Conservation (phyloP, 2,329 filamentous ascomycete genomes). For the Aspergillus fischeri region DNA sequence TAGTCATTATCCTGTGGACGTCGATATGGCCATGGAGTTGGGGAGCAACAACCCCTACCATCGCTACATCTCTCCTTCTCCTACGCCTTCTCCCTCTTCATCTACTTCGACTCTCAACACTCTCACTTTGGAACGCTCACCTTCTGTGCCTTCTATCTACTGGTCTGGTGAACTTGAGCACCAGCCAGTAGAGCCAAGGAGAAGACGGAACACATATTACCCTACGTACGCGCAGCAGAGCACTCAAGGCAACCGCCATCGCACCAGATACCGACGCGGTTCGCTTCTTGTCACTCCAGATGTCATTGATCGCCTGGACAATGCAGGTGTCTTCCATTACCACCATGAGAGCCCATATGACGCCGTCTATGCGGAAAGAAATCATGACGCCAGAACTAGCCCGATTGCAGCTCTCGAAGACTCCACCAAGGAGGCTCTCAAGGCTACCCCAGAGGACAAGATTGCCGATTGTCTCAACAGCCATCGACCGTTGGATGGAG, state of each 20-base stretch:
- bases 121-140: slow-evolving; percentile 14
- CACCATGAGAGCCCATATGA: slow-evolving; percentile 93
- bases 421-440: slow-evolving; percentile 71
- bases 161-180: slow-evolving; percentile 24
- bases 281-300: slow-evolving; percentile 58
- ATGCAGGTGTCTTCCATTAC: slow-evolving; percentile 60
- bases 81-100: slow-evolving; percentile 6
- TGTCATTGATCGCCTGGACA: slow-evolving; percentile 75
- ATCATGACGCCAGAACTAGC: slow-evolving; percentile 58
- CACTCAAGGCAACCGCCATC: slow-evolving; percentile 14
- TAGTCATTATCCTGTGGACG: slow-evolving; percentile 16
- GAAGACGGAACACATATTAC: slow-evolving; percentile 10
- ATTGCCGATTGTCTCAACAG: slow-evolving; percentile 67
- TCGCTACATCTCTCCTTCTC: slow-evolving; percentile 23
- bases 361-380: slow-evolving; percentile 70
- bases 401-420: slow-evolving; percentile 72
- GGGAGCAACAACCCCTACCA: slow-evolving; percentile 25
- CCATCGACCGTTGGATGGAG: slow-evolving; percentile 78
- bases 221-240: slow-evolving; percentile 8
- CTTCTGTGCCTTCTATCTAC: slow-evolving; percentile 22
- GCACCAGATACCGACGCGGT: slow-evolving; percentile 13
- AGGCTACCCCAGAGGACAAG: slow-evolving; percentile 74
- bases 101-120: slow-evolving; percentile 8
- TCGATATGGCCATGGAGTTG: slow-evolving; percentile 5
- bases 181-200: slow-evolving; percentile 21